Evolutionary conservation across 2,329 filamentous ascomycete species (phyloP).

Genomic region (Claviceps sp.): DNA sequence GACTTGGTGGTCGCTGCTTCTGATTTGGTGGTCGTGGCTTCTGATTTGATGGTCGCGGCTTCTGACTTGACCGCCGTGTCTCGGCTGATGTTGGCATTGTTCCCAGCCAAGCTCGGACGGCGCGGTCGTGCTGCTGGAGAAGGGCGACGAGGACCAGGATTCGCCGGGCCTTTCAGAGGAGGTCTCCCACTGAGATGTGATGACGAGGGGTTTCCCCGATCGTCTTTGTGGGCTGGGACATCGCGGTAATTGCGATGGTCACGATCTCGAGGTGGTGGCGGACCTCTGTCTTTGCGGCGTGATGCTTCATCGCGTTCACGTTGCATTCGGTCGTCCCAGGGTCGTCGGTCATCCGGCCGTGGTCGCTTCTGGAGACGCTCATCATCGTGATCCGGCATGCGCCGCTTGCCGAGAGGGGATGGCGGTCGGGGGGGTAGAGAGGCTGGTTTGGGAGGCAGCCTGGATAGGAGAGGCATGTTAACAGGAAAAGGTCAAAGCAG

Average conservation of each 20-base stretch:
- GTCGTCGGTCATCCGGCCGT: constrained; percentile 24
- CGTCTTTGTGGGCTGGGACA: constrained; percentile 14
- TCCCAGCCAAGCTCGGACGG: constrained; percentile 19
- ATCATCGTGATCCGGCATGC: constrained; percentile 30
- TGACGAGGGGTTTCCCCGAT: constrained; percentile 11
- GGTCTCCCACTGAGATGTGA: constrained; percentile 25
- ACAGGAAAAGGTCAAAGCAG: no score
- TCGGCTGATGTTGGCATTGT: constrained; percentile 23
- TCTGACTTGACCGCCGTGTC: constrained; percentile 26
- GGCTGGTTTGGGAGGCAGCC: constrained; percentile 25
- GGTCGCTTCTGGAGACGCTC: constrained; percentile 33
- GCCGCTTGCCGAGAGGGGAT: constrained; percentile 36
- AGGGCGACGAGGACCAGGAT: constrained; percentile 13
- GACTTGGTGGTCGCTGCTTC: no score
- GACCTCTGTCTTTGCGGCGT: constrained; percentile 17
- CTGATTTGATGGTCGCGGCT: background rate
- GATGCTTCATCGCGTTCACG: constrained; percentile 20
- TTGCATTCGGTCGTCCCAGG: constrained; percentile 19
- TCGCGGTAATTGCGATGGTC: constrained; percentile 4
- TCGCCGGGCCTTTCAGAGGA: constrained; percentile 17
- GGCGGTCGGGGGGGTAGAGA: constrained; percentile 22
- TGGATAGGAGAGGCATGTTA: constrained; percentile 4
- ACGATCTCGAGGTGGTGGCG: background rate
- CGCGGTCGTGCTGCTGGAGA: constrained; percentile 26
- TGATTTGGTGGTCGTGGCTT: no score